Base-by-base conservation (phyloP, 2,329 filamentous ascomycete genomes). In the Arthrinium puccinioides region DNA sequence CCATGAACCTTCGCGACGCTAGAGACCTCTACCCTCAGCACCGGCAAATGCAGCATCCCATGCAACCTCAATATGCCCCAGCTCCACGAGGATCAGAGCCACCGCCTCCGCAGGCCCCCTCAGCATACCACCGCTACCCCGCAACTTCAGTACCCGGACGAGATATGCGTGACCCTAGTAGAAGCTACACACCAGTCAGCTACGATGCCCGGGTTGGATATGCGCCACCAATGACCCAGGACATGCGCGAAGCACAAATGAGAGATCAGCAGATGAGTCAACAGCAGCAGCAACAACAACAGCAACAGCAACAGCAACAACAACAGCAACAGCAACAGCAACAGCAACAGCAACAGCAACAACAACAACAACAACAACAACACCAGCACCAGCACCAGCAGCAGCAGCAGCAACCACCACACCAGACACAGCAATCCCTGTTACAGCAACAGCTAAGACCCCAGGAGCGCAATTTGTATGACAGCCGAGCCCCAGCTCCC, bases 161-260 rank as follows among this genome's bases (percentile, higher is more conserved):
- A 9, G 59, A 59, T 21, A 57, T 62, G 32, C 61, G 67, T 29
- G 68, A 71, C 41, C 61, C 69, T 9, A 57, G 62, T 14, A 62
- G 69, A 15, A 70, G 65, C 47, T 71, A 67, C 46, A 70, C 69
- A 2, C 67, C 69, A 4, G 61, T 59, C 9, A 46, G 53, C 2
- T 71, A 70, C 37, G 67, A 72, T 20, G 43, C 40, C 6, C 57
- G 67, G 13, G 61, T 59, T 6, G 61, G 55, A 1, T 67, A 66
- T 36, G 57, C 58, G 9, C 56, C 54, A 15, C 50, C 41, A 42
- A 21, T 24, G n/a, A n/a, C n/a, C n/a, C 31, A 33, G 9, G 57
- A 54, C 33, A 38, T 49, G 14, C 56, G 62, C n/a, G 64, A 67
- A 38, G 56, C 50, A 13, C 54, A 64, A 13, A 46, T 58, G 11